A percentile compares a stretch with the other conserved stretches of the same genome.
These are phyloP conservation scores for Periconia sp. DNA, from an alignment of 2,329 filamentous ascomycete species.

Conservation along the genomic window DNA sequence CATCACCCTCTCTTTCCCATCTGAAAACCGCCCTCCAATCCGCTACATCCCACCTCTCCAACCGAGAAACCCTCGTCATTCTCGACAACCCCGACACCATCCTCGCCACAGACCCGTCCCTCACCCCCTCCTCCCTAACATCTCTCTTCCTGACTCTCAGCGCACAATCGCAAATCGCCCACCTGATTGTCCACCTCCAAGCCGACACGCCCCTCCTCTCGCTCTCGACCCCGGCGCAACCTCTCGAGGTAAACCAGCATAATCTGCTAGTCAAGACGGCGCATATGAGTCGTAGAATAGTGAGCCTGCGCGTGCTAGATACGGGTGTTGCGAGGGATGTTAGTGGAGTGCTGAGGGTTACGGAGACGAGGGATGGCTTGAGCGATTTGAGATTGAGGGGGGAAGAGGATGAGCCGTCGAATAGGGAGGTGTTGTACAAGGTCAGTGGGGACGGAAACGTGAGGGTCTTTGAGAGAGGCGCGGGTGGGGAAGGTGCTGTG, in stretches of 20 bases:
- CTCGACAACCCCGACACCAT: constrained; percentile 53
- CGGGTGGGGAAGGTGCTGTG: constrained; percentile 19
- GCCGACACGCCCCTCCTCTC: constrained; percentile 75
- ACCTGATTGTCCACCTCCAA: constrained; percentile 70
- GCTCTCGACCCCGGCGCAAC: constrained; percentile 55
- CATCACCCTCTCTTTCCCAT: constrained; percentile 31
- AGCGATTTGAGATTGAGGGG: constrained; percentile 27
- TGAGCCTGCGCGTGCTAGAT: constrained; percentile 78
- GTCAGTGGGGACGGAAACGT: constrained; percentile 80
- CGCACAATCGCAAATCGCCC: constrained; percentile 62
- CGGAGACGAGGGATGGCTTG: constrained; percentile 50
- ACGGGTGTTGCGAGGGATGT: constrained; percentile 91
- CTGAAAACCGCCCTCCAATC: constrained; percentile 32
- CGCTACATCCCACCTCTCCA: constrained; percentile 6
- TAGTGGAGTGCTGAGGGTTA: constrained; percentile 83
- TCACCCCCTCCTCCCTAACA: constrained; percentile 25
- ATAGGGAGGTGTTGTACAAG: constrained; percentile 81
- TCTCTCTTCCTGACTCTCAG: constrained; percentile 36
- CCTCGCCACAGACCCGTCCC: constrained; percentile 42
- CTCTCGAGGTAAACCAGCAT: constrained; percentile 30
- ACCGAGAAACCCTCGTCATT: constrained; percentile 48
- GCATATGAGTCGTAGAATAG: constrained; percentile 74
- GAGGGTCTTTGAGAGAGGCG: constrained; percentile 83
- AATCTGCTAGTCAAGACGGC: constrained; percentile 72
- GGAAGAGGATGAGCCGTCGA: constrained; percentile 35